Base-by-base conservation (phyloP, 2,329 filamentous ascomycete species). In the Phoma sp. region DNA sequence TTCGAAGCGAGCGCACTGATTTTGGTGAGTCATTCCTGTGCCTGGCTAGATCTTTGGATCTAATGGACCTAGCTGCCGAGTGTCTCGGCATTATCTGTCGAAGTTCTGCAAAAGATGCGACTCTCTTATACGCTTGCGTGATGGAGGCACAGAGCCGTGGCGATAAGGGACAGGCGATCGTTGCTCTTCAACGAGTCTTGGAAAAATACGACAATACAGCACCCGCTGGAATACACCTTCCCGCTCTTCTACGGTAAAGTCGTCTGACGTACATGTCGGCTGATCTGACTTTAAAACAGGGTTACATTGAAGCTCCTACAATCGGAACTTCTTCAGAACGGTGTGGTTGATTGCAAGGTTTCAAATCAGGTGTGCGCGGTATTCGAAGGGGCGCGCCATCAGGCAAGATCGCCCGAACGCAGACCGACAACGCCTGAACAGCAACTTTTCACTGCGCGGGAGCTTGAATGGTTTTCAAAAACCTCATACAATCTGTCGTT, bases 391-490 rank as follows among this genome's bases (percentile, higher is more conserved):
- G 76, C 74, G 72, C 80, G 80, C 14, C 71, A 75, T 2, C 76
- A 78, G 37, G 76, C 79, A 23, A 80, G 77, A 67, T 46, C 77
- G 77, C 59, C 70, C 64, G 36, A 64, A 76, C 14, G 78, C 77
- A 7, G 72, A 75, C 29, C 83, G 75, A 57, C 52, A 79, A 68
- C 50, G 29, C 50, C 81, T 1, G 53, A 81, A 0, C 64, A 70
- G 23, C 62, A 71, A 37, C 47, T 66, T 1, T 91, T 92, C 66
- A 83, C 82, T 0, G 53, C 81, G 0, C 71, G 79, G 3, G 91
- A 96, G 64, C 78, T 96, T 3, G 83, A 93, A 61, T 96, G 91
- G 91, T 93, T 96, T 69, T 88, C 87, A 33, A 87, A 87, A 58
- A 93, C 90, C 59, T 83, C 89, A 1, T 96, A 96, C 77, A 96